phyloP scores from a whole-genome alignment of 1,284 basidiomycete species.

The Puccinia triticina region DNA sequence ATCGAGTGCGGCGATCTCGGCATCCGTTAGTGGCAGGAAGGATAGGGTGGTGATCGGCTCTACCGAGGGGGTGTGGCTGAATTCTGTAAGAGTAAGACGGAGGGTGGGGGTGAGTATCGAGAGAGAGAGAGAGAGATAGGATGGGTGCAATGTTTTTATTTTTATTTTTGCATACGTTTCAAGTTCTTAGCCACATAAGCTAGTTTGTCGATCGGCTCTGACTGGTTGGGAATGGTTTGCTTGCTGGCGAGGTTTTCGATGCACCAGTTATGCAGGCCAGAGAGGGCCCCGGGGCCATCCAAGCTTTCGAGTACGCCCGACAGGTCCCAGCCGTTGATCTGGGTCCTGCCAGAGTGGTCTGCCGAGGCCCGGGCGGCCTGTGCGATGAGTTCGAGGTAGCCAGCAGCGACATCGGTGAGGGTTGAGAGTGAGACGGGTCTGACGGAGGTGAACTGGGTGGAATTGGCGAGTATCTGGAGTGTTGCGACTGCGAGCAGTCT shows the following conservation, averaged over 20 bases:
- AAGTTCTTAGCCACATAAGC: neutral
- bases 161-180: neutral
- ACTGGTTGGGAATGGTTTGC: neutral
- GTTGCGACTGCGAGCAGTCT: slow-evolving; percentile 19
- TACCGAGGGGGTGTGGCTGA: neutral
- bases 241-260: neutral
- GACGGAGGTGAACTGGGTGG: slow-evolving; percentile 39
- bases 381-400: slow-evolving; percentile 34
- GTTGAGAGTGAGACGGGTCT: slow-evolving; percentile 29
- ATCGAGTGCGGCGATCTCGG: slow-evolving; percentile 31
- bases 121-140: no score
- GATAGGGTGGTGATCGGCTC: slow-evolving; percentile 28
- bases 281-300: neutral
- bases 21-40: slow-evolving; percentile 26
- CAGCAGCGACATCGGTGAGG: neutral
- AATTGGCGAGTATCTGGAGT: slow-evolving; percentile 32
- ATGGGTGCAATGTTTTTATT: neutral
- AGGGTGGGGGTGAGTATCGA: no score
- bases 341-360: slow-evolving; percentile 21
- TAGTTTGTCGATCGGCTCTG: neutral
- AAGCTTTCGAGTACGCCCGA: neutral
- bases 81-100: no score
- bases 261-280: slow-evolving; percentile 29
- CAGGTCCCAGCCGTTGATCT: slow-evolving; percentile 36
- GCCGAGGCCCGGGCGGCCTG: slow-evolving; percentile 1